Percentiles rank a stretch among this genome's conserved stretches.
These are phyloP conservation scores for Pleoardoris graminearum DNA, from an alignment of 2,329 filamentous ascomycete genomes.

Conservation along the genomic window DNA sequence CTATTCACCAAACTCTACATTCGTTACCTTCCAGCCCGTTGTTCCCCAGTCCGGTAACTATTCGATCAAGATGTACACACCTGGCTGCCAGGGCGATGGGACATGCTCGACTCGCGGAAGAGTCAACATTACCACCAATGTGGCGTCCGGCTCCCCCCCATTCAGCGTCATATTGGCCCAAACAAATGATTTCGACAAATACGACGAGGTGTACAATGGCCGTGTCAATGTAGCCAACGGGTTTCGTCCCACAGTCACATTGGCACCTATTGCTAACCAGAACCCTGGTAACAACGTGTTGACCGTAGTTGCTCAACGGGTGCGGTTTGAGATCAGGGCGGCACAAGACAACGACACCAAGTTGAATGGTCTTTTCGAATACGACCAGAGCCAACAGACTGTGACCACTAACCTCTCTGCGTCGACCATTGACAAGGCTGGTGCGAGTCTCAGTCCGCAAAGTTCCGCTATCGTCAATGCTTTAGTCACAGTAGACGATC, in stretches of 20 bases:
- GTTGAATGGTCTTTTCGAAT: slow-evolving; percentile 90
- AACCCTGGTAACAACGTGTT: slow-evolving; percentile 52
- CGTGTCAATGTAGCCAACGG: slow-evolving; percentile 75
- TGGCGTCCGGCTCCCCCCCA: slow-evolving; percentile 51
- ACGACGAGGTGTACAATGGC: slow-evolving; percentile 87
- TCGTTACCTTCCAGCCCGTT: slow-evolving; percentile 79
- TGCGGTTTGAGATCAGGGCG: slow-evolving; percentile 69
- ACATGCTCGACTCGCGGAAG: slow-evolving; percentile 76
- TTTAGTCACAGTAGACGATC: slow-evolving; percentile 66
- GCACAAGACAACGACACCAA: slow-evolving; percentile 74
- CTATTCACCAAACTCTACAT: slow-evolving; percentile 61
- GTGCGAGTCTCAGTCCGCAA: slow-evolving; percentile 63
- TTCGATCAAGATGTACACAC: slow-evolving; percentile 86
- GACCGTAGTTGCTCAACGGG: slow-evolving; percentile 85
- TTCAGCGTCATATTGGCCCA: slow-evolving; percentile 73
- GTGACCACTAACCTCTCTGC: slow-evolving; percentile 68
- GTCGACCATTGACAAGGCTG: slow-evolving; percentile 77
- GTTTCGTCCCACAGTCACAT: slow-evolving; percentile 80
- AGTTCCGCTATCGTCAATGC: slow-evolving; percentile 68
- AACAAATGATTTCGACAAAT: slow-evolving; percentile 96
- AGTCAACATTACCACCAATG: slow-evolving; percentile 77
- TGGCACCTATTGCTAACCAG: slow-evolving; percentile 70
- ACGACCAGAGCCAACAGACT: slow-evolving; percentile 66
- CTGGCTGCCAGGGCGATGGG: slow-evolving; percentile 80
- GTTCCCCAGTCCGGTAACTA: slow-evolving; percentile 91